Base-by-base conservation (phyloP, 192 early-diverging fungal species). In the Backusella westeae region DNA sequence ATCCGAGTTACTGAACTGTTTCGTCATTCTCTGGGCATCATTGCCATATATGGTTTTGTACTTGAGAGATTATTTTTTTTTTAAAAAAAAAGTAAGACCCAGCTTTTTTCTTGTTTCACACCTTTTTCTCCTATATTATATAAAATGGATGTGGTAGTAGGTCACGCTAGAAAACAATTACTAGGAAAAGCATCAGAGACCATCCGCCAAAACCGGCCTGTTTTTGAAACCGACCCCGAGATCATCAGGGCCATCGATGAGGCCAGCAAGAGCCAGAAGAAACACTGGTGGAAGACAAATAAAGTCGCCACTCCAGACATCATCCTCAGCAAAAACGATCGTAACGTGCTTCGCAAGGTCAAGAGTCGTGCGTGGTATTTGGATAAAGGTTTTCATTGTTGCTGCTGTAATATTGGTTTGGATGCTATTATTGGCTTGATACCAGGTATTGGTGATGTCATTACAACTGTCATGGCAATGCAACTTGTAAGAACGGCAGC, bases 341-440 rank as follows among this genome's bases (percentile, higher is more conserved):
- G 77, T 14, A 44, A 69, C 1, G 53, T 86, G 0, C 72, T 88
- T 39, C 74, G 46, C 1, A 59, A 77, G n/a, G 87, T 88, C 69
- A 88, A 88, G 69, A 59, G 71, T 1, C 68, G 85, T 9, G 87
- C 87, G 9, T 77, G 77, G 12, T 73, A 82, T 41, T 75, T 88
- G 23, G 87, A 88, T 53, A 81, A 82, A 21, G 87, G 85, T 29
- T 35, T 86, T 12, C 67, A 81, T 19, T 74, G 83, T 38, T 82
- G 87, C 34, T 77, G 77, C 35, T 83, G 73, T 9, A 79, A 71
- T n/a, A 66, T 88, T 73, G 87, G 87, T 6, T 44, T 88, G 10
- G 87, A 88, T 71, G 78, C 78, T 56, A 75, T 88, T 72, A 42
- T 88, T 52, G 87, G 87, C 81, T 77, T 87, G 39, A 80, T 89